Evolutionary conservation across 345 rosid genomes (phyloP).

Genomic region (Anacardium occidentale): DNA sequence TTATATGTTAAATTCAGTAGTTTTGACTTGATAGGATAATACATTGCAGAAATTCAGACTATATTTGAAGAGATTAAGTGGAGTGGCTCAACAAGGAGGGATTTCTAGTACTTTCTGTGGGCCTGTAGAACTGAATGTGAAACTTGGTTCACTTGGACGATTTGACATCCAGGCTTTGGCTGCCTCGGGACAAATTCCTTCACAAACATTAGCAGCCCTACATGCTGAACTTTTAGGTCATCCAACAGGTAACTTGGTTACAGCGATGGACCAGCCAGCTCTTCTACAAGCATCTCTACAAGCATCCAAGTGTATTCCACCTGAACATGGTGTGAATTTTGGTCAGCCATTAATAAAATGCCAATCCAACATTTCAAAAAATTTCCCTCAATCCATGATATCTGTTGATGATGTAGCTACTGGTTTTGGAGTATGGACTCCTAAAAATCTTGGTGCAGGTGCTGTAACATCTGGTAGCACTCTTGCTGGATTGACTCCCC

Average conservation of each 20-base stretch:
- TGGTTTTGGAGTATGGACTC: conserved; percentile 48
- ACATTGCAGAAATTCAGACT: conserved; percentile 68
- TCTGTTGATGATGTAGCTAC: conserved; percentile 39
- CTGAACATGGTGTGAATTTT: conserved; percentile 40
- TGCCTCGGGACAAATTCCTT: conserved; percentile 67
- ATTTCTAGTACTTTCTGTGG: conserved; percentile 42
- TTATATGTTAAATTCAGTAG: neutral
- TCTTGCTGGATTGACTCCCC: conserved; percentile 35
- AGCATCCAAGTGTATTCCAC: conserved; percentile 42
- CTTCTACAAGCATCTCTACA: conserved; percentile 49
- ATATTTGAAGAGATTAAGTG: conserved; percentile 68
- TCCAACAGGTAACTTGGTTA: conserved; percentile 45
- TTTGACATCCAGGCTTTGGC: conserved; percentile 64
- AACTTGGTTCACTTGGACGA: conserved; percentile 51
- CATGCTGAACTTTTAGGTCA: conserved; percentile 59
- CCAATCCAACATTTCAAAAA: conserved; percentile 37
- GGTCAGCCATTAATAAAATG: conserved; percentile 45
- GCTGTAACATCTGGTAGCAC: conserved; percentile 27
- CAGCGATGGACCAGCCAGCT: conserved; percentile 41
- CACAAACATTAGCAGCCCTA: conserved; percentile 66
- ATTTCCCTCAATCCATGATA: conserved; percentile 35
- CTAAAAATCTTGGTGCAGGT: conserved; percentile 28
- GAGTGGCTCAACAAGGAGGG: conserved; percentile 56
- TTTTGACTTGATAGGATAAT: conserved; percentile 6
- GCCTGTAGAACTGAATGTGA: conserved; percentile 40